A percentile compares a stretch with the other conserved stretches of the same genome.
These are phyloP conservation scores for Mortierella sp. DNA, from an alignment of 371 early-diverging fungal genomes.

Conservation along the genomic window DNA sequence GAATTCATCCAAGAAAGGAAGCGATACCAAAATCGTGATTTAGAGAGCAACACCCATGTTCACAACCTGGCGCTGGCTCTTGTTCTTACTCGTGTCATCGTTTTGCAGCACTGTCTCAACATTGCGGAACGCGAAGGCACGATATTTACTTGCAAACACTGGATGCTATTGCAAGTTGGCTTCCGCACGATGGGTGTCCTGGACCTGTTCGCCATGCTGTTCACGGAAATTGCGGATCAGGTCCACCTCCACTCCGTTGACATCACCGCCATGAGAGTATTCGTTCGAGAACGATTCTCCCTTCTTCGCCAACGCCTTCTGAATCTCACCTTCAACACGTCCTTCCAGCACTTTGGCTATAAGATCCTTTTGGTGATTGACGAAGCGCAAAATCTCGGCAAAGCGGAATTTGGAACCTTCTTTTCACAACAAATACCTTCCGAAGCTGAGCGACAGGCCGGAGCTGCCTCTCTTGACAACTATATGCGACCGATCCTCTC, in stretches of 20 bases:
- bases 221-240: neutral
- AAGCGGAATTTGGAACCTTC: slow-evolving; percentile 5
- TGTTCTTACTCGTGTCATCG: slow-evolving; percentile 25
- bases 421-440: slow-evolving; percentile 2
- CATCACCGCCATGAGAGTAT: neutral
- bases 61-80: slow-evolving; percentile 29
- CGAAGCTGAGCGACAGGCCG: slow-evolving; percentile 1
- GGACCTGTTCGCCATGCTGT: slow-evolving; percentile 26
- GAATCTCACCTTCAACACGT: neutral
- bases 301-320: slow-evolving; percentile 17
- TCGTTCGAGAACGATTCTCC: slow-evolving; percentile 15
- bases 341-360: slow-evolving; percentile 13
- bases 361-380: slow-evolving; percentile 33
- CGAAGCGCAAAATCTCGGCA: slow-evolving; percentile 37
- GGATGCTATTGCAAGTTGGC: slow-evolving; percentile 27
- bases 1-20: neutral
- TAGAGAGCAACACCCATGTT: slow-evolving; percentile 17
- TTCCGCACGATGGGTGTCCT: neutral
- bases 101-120: slow-evolving; percentile 25
- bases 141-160: slow-evolving; percentile 26
- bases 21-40: neutral
- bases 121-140: slow-evolving; percentile 15
- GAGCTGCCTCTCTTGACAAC: too few relatives aligned
- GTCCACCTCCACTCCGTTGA: neutral
- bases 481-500: slow-evolving; percentile 23